A percentile compares a stretch with the other conserved stretches of the same genome.
Evolutionary conservation across 768 basidiomycete genomes (phyloP).

Genomic region (Coprinopsis marcescibilis): DNA sequence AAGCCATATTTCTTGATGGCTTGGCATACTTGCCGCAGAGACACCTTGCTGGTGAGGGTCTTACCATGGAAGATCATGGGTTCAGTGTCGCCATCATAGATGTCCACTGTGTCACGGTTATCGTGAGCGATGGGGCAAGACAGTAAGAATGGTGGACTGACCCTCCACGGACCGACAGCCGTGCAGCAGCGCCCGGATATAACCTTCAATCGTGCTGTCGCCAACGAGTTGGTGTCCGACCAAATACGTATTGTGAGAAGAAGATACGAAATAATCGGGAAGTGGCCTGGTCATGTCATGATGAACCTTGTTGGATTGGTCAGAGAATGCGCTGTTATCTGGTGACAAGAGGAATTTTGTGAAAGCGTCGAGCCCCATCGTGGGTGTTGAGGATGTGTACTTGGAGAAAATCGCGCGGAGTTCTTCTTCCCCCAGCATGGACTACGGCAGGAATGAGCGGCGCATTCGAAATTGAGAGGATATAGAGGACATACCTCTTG

Average conservation of each 20-base stretch:
- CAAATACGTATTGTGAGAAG: conserved; percentile 91
- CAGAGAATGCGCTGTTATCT: conserved; percentile 61
- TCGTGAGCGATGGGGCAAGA: conserved; percentile 57
- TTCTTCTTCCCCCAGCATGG: conserved; percentile 27
- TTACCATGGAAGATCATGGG: conserved; percentile 93
- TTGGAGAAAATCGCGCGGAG: conserved; percentile 34
- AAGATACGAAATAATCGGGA: conserved; percentile 85
- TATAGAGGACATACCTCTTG: conserved; percentile 32
- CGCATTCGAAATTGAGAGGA: not conserved
- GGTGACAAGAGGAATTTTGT: conserved; percentile 75
- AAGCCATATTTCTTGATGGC: conserved; percentile 93
- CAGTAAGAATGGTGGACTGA: conserved; percentile 46
- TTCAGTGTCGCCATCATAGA: conserved; percentile 81
- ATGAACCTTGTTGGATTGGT: conserved; percentile 27
- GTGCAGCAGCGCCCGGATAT: conserved; percentile 82
- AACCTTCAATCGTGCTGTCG: conserved; percentile 82
- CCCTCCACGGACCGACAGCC: conserved; percentile 89
- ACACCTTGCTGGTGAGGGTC: conserved; percentile 83
- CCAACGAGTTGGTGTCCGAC: conserved; percentile 84
- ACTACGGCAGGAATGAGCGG: conserved; percentile 22
- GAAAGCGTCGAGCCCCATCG: conserved; percentile 45
- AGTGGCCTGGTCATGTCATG: conserved; percentile 91
- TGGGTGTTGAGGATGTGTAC: conserved; percentile 23
- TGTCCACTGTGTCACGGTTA: conserved; percentile 60
- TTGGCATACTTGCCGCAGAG: conserved; percentile 75